Evolutionary conservation across 306 rosid species (phyloP).

Genomic region (Sesbania bispinosa): DNA sequence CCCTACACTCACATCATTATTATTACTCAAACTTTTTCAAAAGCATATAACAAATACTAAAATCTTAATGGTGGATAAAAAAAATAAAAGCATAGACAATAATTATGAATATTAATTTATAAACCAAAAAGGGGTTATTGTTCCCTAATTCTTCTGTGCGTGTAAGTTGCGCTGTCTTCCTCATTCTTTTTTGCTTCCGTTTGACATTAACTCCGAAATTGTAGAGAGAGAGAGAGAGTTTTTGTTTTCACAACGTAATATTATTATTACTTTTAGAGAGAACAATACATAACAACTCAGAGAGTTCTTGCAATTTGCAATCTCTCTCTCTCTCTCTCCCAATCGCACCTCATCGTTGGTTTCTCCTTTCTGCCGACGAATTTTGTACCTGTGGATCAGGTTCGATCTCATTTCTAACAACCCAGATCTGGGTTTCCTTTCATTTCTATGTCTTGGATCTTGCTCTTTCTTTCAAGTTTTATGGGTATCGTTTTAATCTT

Average conservation of each 20-base stretch:
- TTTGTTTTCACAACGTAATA: neutral
- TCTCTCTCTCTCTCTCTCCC: neutral
- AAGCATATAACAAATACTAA: neutral
- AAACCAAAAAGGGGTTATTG: neutral
- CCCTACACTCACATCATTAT: neutral
- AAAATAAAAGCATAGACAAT: neutral
- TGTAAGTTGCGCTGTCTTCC: slow-evolving; percentile 62
- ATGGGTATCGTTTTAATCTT: neutral
- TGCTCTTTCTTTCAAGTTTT: neutral
- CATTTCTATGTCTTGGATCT: slow-evolving; percentile 35
- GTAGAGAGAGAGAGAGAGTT: slow-evolving; percentile 20
- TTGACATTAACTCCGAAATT: slow-evolving; percentile 32
- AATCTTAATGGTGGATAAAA: neutral
- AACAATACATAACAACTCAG: slow-evolving; percentile 15
- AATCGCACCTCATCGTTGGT: neutral
- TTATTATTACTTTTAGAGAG: neutral
- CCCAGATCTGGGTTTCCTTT: slow-evolving; percentile 38
- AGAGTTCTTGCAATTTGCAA: slow-evolving; percentile 22
- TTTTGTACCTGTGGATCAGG: slow-evolving; percentile 36
- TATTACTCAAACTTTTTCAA: neutral
- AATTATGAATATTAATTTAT: neutral
- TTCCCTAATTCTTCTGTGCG: slow-evolving; percentile 39
- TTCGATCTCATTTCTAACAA: slow-evolving; percentile 17
- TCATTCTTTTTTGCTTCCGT: slow-evolving; percentile 32
- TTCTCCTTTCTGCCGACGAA: slow-evolving; percentile 21